Evolutionary conservation across 495 filamentous ascomycete species (phyloP).

Genomic region (Melanomma pulvis-pyrius): DNA sequence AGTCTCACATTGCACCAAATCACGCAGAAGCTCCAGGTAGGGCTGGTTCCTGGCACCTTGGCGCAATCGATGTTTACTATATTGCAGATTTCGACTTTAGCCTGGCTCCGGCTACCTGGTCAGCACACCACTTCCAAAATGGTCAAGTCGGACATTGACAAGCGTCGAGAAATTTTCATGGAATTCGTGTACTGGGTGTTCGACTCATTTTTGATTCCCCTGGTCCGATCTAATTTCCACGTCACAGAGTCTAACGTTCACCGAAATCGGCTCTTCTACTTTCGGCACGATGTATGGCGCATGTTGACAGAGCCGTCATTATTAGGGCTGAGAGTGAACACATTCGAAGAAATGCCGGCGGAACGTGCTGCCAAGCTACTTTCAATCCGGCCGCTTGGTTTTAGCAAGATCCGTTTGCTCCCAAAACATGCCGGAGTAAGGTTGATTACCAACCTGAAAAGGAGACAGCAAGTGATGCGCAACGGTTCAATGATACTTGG

Average conservation of each 20-base stretch:
- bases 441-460: constrained; percentile 83
- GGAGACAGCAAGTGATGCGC: constrained; percentile 57
- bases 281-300: constrained; percentile 91
- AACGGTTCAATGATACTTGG: constrained; percentile 60
- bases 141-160: constrained; percentile 69
- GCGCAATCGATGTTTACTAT: constrained; percentile 23
- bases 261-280: constrained; percentile 84
- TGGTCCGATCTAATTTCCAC: constrained; percentile 86
- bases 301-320: constrained; percentile 73
- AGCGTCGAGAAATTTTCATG: constrained; percentile 75
- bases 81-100: constrained; percentile 49
- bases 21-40: constrained; percentile 74
- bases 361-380: constrained; percentile 62
- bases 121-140: constrained; percentile 53
- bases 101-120: constrained; percentile 69
- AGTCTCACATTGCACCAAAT: constrained; percentile 77
- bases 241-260: constrained; percentile 88
- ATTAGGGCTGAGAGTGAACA: constrained; percentile 65
- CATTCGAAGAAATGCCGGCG: constrained; percentile 77
- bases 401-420: constrained; percentile 76
- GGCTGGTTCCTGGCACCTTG: constrained; percentile 25
- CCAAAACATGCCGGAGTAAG: constrained; percentile 73
- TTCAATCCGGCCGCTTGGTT: constrained; percentile 65
- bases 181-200: constrained; percentile 93
- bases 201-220: constrained; percentile 85